Evolutionary conservation across 192 early-diverging fungal genomes (phyloP).

Genomic region (Coemansia sp.): DNA sequence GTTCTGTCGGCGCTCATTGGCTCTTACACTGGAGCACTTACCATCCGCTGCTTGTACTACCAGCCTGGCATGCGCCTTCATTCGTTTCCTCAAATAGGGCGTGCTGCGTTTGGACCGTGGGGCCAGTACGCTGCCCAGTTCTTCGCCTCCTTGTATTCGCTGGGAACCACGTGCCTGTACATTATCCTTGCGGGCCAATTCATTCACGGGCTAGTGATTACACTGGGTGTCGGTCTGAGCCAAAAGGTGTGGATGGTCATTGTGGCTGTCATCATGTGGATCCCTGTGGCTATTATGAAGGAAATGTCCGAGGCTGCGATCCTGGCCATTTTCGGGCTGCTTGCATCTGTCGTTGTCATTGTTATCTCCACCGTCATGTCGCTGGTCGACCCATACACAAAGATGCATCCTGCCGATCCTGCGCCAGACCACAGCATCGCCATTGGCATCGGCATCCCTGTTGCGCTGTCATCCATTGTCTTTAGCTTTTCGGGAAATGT

Average conservation of each 20-base stretch:
- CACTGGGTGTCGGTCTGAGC: constrained; percentile 45
- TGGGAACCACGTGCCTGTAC: constrained; percentile 67
- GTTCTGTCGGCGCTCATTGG: constrained; percentile 69
- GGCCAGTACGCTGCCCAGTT: constrained; percentile 63
- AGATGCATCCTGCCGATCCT: constrained; percentile 30
- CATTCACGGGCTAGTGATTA: constrained; percentile 58
- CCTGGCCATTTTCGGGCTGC: constrained; percentile 64
- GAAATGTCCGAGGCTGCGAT: constrained; percentile 76
- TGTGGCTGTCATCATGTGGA: constrained; percentile 59
- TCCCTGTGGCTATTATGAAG: constrained; percentile 69
- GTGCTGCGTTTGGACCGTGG: constrained; percentile 62
- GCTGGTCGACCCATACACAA: constrained; percentile 38
- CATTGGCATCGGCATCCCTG: constrained; percentile 56
- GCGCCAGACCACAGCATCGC: constrained; percentile 24
- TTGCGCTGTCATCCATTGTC: constrained; percentile 67
- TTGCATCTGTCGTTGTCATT: constrained; percentile 69
- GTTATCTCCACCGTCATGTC: constrained; percentile 60
- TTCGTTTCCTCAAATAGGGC: constrained; percentile 66
- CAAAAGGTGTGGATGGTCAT: constrained; percentile 60
- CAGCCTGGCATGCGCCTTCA: constrained; percentile 43
- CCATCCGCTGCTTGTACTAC: constrained; percentile 75
- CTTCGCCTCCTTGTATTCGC: constrained; percentile 61
- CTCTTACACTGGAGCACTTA: constrained; percentile 68
- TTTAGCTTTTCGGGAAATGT: constrained; percentile 76
- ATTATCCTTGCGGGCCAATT: constrained; percentile 69